Evolutionary conservation across 148 eudicot genomes (phyloP).

Genomic region (Cornus florida): DNA sequence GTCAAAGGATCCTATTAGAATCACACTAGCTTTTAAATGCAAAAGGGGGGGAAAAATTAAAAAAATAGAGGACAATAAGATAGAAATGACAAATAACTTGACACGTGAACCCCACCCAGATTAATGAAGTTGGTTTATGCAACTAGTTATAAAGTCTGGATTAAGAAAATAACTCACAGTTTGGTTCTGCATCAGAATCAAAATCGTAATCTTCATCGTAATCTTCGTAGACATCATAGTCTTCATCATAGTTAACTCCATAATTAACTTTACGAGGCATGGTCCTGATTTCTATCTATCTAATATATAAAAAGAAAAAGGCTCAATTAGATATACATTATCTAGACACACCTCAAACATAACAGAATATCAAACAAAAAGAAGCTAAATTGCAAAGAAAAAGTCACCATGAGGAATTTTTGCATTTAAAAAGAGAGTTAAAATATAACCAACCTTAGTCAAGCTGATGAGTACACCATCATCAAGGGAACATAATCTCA

Average conservation of each 20-base stretch:
- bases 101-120: background rate
- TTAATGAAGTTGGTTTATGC: background rate
- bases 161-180: slow-evolving; percentile 42
- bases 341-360: background rate
- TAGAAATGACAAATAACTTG: background rate
- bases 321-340: background rate
- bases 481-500: no score
- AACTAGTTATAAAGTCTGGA: background rate
- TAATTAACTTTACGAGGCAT: slow-evolving; percentile 82
- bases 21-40: no score
- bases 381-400: no score
- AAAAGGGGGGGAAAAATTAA: no score
- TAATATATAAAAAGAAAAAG: background rate
- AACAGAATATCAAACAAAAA: no score
- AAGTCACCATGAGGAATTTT: no score
- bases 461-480: no score
- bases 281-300: slow-evolving; percentile 20
- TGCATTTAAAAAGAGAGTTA: no score
- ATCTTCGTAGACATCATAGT: slow-evolving; percentile 53
- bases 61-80: no score
- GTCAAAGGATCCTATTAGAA: no score
- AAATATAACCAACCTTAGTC: no score
- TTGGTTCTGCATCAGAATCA: slow-evolving; percentile 27
- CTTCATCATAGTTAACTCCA: slow-evolving; percentile 65
- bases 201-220: slow-evolving; percentile 49